These are phyloP conservation scores for Dalbergia cochinchinensis DNA, from an alignment of 306 rosid species.

Conservation along the genomic window DNA sequence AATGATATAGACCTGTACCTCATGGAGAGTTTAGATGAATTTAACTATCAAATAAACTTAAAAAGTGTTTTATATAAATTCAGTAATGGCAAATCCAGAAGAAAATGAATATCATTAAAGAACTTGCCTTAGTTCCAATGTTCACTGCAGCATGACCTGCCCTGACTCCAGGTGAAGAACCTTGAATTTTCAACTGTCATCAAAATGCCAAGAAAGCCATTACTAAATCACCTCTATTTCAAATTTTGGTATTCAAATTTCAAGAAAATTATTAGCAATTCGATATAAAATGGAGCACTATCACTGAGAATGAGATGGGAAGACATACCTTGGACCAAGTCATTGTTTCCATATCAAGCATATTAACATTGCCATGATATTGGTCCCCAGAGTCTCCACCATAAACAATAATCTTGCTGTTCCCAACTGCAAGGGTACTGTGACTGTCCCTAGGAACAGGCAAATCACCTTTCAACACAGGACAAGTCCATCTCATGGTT, in stretches of 20 bases:
- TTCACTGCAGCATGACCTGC: slow-evolving; percentile 89
- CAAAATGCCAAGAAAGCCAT: slow-evolving; percentile 36
- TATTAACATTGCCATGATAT: slow-evolving; percentile 70
- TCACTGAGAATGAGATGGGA: slow-evolving; percentile 1
- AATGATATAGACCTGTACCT: slow-evolving; percentile 69
- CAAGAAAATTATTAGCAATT: not conserved
- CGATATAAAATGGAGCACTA: not conserved
- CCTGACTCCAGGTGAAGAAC: slow-evolving; percentile 76
- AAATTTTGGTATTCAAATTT: not conserved
- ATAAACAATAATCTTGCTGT: slow-evolving; percentile 68
- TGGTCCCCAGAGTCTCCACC: slow-evolving; percentile 89
- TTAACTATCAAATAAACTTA: slow-evolving; percentile 2
- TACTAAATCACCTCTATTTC: not conserved
- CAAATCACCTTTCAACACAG: slow-evolving; percentile 71
- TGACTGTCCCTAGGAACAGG: slow-evolving; percentile 90
- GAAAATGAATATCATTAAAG: not conserved
- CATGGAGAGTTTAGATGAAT: slow-evolving; percentile 10
- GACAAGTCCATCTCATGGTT: slow-evolving; percentile 75
- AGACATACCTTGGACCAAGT: slow-evolving; percentile 78
- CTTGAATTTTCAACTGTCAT: slow-evolving; percentile 73
- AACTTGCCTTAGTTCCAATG: slow-evolving; percentile 75
- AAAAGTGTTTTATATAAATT: not conserved
- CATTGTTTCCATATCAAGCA: slow-evolving; percentile 74
- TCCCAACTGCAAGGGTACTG: slow-evolving; percentile 67
- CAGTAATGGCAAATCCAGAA: not conserved